Base-by-base conservation (phyloP, 140 eudicot species). In the Flaveria floridana region DNA sequence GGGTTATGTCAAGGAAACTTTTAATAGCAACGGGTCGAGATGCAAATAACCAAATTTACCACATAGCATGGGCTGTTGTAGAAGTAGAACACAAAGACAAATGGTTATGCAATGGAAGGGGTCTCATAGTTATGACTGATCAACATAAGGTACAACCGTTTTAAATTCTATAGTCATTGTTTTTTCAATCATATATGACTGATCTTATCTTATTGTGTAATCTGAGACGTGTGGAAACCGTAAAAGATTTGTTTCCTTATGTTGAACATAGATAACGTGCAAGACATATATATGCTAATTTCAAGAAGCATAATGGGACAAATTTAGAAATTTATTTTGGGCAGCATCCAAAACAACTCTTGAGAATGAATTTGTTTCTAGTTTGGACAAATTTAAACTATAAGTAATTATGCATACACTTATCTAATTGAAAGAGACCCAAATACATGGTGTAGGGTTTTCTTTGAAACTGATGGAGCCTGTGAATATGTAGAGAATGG, bases 191-290 rank as follows among this genome's bases (percentile, higher is more conserved):
- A 53, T n/a, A 53, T 53, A 8, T 53, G 16, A 16, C 6, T 15
- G 1, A 53, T 7, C 0, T 53, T 7, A 11, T 53, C 59, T 53
- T n/a, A 51, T 28, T 46, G 7, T 53, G 8, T 53, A 53, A 53
- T 5, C 25, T n/a, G 59, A 25, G 59, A 4, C 59, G 16, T 53
- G 59, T 53, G 18, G 59, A 53, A 53, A 9, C 59, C 18, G 59
- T 53, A 4, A 53, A 53, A 53, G 23, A 53, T 53, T n/a, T 53
- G 11, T 7, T 53, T 53, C 23, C 59, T 16, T 3, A 1, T n/a
- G 59, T 53, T 53, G 59, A 53, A 53, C 59, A 53, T 53, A 53
- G 59, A 6, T 10, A 53, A 53, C 16, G 59, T 53, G 59, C 59
- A 53, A 53, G 59, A 53, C 21, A 53, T n/a, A 53, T 52, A 52